These are phyloP conservation scores for Zygoascus meyerae DNA, from an alignment of 1,139 yeast genomes.

Conservation along the genomic window DNA sequence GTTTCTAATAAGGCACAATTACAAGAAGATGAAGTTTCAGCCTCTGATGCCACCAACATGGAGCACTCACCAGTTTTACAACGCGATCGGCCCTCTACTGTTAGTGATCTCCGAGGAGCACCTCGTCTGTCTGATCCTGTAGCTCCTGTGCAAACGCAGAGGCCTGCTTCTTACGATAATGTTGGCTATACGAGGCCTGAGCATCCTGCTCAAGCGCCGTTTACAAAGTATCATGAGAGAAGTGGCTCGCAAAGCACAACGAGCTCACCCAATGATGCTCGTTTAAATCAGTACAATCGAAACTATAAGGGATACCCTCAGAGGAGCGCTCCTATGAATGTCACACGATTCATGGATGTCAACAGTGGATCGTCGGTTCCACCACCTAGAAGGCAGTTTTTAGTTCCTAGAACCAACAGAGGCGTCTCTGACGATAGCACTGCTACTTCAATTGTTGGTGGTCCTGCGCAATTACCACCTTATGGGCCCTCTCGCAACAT, in stretches of 20 bases:
- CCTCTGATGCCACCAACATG: not conserved
- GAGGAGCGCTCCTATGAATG: not conserved
- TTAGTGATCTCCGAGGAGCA: too few relatives aligned
- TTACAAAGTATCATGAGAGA: not conserved
- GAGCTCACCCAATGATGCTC: constrained; percentile 3
- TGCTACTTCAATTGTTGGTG: constrained; percentile 2
- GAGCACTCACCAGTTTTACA: too few relatives aligned
- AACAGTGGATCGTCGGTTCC: not conserved
- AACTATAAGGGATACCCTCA: not conserved
- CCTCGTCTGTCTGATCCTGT: too few relatives aligned
- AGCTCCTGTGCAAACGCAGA: too few relatives aligned
- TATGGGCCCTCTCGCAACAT: constrained; percentile 5
- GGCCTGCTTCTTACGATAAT: not conserved
- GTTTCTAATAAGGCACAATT: not conserved
- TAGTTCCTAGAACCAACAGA: constrained; percentile 6
- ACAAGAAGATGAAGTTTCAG: constrained; percentile 2
- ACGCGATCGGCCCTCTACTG: too few relatives aligned
- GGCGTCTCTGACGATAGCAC: constrained; percentile 3
- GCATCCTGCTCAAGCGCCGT: not conserved
- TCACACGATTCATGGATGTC: not conserved
- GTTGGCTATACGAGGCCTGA: not conserved
- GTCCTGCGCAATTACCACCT: constrained; percentile 6
- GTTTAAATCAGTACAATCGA: not conserved
- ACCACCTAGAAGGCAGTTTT: constrained; percentile 5
- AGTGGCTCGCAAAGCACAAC: not conserved